These are phyloP conservation scores for Pseudopyricularia javanii DNA, from an alignment of 2,329 filamentous ascomycete genomes.

Conservation along the genomic window DNA sequence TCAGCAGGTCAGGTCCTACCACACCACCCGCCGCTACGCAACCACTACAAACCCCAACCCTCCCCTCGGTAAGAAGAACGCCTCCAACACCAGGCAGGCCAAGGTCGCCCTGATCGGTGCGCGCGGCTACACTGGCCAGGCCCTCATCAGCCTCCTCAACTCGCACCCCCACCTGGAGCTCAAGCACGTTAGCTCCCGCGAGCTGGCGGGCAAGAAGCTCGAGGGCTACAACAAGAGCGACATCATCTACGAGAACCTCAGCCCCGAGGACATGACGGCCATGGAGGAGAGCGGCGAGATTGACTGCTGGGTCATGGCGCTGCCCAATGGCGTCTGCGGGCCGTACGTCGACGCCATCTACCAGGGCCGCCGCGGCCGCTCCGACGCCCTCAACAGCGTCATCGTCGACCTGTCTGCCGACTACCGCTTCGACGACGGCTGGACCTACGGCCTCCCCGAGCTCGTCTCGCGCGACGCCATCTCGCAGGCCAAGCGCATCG, in stretches of 20 bases:
- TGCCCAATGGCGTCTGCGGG: constrained; percentile 90
- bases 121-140: constrained; percentile 87
- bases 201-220: constrained; percentile 76
- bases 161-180: constrained; percentile 83
- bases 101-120: constrained; percentile 82
- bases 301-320: constrained; percentile 95
- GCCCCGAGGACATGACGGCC: constrained; percentile 70
- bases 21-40: constrained; percentile 26
- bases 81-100: constrained; percentile 65
- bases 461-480: constrained; percentile 67
- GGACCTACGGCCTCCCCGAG: constrained; percentile 88
- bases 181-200: constrained; percentile 82
- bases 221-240: constrained; percentile 84
- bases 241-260: constrained; percentile 84
- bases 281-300: constrained; percentile 78
- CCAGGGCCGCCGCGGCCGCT: constrained; percentile 40
- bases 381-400: constrained; percentile 41
- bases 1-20: constrained; percentile 2
- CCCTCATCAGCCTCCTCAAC: constrained; percentile 78
- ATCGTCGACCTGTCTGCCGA: constrained; percentile 95
- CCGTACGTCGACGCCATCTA: constrained; percentile 86
- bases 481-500: constrained; percentile 66
- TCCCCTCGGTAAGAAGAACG: constrained; percentile 78
- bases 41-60: constrained; percentile 77
- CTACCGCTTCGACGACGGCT: constrained; percentile 74